Percentiles rank a stretch among this genome's conserved stretches.
These are phyloP conservation scores for Tephrocybe sp. DNA, from an alignment of 768 basidiomycete species.

Conservation along the genomic window DNA sequence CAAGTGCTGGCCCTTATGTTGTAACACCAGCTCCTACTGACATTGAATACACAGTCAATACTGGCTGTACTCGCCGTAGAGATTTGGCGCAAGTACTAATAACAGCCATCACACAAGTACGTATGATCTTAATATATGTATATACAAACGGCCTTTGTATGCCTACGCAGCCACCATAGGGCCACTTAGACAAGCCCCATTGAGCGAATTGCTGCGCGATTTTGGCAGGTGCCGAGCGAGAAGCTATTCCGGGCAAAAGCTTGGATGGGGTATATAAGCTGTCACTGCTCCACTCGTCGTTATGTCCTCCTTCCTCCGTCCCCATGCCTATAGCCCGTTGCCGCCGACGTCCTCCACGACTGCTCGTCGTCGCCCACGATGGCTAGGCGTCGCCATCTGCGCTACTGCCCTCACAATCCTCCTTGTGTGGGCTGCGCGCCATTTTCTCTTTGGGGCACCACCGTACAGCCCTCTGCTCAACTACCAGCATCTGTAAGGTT, in stretches of 20 bases:
- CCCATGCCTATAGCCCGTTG: constrained; percentile 1
- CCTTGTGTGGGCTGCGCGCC: constrained; percentile 1
- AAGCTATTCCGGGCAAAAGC: background rate
- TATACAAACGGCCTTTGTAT: no score
- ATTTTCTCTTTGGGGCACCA: background rate
- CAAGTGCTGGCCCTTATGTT: no score
- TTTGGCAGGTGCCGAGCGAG: no score
- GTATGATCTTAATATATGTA: no score
- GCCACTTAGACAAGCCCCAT: no score
- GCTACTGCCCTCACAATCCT: background rate
- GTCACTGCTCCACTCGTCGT: background rate
- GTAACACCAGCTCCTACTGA: no score
- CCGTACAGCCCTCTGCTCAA: constrained; percentile 22
- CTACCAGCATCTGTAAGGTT: constrained; percentile 26
- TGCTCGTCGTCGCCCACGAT: background rate
- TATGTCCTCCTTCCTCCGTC: constrained; percentile 1
- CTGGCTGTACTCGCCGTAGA: no score
- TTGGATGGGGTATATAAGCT: background rate
- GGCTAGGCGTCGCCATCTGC: constrained; percentile 3
- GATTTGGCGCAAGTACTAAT: no score
- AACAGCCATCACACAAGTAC: no score
- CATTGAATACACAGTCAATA: no score
- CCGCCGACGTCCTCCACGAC: background rate
- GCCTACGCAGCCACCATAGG: no score
- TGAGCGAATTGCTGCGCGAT: no score